Percentiles rank a stretch among this genome's conserved stretches.
Conservation (phyloP, 2,329 filamentous ascomycete species). For the Xylaria multiplex region DNA sequence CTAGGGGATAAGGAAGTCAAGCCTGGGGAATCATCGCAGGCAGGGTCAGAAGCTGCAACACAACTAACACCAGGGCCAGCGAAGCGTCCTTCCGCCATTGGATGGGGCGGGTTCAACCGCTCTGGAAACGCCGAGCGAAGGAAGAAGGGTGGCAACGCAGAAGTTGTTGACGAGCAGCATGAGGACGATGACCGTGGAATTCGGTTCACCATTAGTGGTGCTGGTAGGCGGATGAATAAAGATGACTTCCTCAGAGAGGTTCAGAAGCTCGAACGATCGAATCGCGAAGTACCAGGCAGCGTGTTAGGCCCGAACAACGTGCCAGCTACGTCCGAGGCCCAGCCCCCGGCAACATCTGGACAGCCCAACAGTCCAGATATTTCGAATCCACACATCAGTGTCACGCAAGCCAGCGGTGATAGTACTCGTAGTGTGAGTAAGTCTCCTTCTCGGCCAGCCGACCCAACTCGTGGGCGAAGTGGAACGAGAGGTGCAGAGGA, state of each 20-base stretch:
- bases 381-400: slow-evolving; percentile 40
- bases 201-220: slow-evolving; percentile 78
- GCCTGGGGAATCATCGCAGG: slow-evolving; percentile 43
- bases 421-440: slow-evolving; percentile 37
- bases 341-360: slow-evolving; percentile 6
- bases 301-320: slow-evolving; percentile 57
- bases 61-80: slow-evolving; percentile 47
- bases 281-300: slow-evolving; percentile 64
- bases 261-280: slow-evolving; percentile 74
- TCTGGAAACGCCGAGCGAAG: slow-evolving; percentile 49
- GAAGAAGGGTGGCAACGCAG: slow-evolving; percentile 52
- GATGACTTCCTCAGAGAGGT: slow-evolving; percentile 82
- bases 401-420: slow-evolving; percentile 46
- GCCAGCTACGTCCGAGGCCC: not conserved
- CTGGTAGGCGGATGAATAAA: slow-evolving; percentile 81
- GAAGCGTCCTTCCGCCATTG: slow-evolving; percentile 54
- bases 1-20: slow-evolving; percentile 51
- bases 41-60: slow-evolving; percentile 43
- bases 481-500: slow-evolving; percentile 36
- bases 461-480: slow-evolving; percentile 41
- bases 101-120: slow-evolving; percentile 62
- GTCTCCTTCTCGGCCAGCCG: slow-evolving; percentile 33
- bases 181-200: slow-evolving; percentile 75
- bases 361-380: slow-evolving; percentile 13
- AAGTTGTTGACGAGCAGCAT: slow-evolving; percentile 56